Evolutionary conservation across 2,329 filamentous ascomycete genomes (phyloP), one percentile per base, ranked within the genome.

Genomic region (Nothomitra cinnamomea): DNA sequence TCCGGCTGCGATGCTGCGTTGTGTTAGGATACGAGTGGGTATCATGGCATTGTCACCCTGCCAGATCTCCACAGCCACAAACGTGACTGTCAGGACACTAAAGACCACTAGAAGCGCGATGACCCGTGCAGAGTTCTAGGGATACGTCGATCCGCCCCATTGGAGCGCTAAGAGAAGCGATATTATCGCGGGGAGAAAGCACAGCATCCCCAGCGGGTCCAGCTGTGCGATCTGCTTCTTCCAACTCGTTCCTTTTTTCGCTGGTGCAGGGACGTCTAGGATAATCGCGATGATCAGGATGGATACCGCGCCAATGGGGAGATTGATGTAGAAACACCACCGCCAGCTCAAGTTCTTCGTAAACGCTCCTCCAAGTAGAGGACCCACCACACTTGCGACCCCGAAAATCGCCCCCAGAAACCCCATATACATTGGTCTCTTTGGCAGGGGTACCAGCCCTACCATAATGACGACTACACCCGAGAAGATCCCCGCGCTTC

Each of bases 121-220:
- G 52, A 78, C 71, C 42, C 72, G 71, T 66, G 72, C 73, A 57
- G 66, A 69, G 38, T 61, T 65, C 78, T 77, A 81, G 0, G 67
- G 56, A 58, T 78, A 76, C 1, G 63, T 69, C 2, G 71, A 70
- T 2, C 78, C 78, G 51, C 77, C 78, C 79, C 78, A 83, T 60
- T 83, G 76, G 35, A 84, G 67, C 1, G 79, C 79, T 3, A 84
- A 66, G 2, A 83, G 65, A n/a, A n/a, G n/a, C n/a, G n/a, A n/a
- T n/a, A n/a, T n/a, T n/a, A n/a, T n/a, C n/a, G n/a, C n/a, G n/a
- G n/a, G n/a, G n/a, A n/a, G n/a, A n/a, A n/a, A n/a, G n/a, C n/a
- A n/a, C n/a, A n/a, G n/a, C n/a, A n/a, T n/a, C n/a, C n/a, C n/a
- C n/a, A n/a, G n/a, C n/a, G n/a, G n/a, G n/a, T n/a, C n/a, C n/a